Conservation (phyloP, 306 rosid genomes). For the Albizia julibrissin region DNA sequence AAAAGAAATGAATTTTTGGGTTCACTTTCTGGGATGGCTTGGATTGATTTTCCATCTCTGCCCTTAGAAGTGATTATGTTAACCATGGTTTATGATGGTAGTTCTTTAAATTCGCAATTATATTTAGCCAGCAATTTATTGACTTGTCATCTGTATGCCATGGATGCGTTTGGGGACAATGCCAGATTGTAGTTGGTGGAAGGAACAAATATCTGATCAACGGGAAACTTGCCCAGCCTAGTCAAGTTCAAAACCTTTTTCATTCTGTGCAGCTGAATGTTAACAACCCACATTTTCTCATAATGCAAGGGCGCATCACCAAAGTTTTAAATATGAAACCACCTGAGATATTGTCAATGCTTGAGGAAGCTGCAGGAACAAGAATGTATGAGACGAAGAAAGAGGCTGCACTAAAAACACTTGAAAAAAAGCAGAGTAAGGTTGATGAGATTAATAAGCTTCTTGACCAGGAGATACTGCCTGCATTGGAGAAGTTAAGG, state of each 20-base stretch:
- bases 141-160: background rate
- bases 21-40: background rate
- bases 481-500: constrained; percentile 95
- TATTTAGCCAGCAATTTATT: background rate
- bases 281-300: constrained; percentile 94
- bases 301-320: constrained; percentile 98
- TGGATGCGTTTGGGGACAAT: constrained; percentile 32
- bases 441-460: constrained; percentile 96
- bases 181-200: constrained; percentile 98
- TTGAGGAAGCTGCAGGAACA: constrained; percentile 99
- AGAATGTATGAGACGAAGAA: constrained; percentile 99
- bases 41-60: background rate
- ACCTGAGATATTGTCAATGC: constrained; percentile 94
- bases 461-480: constrained; percentile 95
- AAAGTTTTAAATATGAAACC: constrained; percentile 99
- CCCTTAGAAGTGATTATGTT: constrained; percentile 10
- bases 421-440: constrained; percentile 96
- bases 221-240: constrained; percentile 98
- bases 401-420: constrained; percentile 96
- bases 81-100: background rate
- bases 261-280: constrained; percentile 98
- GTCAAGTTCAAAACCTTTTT: constrained; percentile 95
- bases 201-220: constrained; percentile 91
- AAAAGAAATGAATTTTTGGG: background rate
- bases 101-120: background rate